Conservation (phyloP, 257 asterid species). For the Solanum neorickii region DNA sequence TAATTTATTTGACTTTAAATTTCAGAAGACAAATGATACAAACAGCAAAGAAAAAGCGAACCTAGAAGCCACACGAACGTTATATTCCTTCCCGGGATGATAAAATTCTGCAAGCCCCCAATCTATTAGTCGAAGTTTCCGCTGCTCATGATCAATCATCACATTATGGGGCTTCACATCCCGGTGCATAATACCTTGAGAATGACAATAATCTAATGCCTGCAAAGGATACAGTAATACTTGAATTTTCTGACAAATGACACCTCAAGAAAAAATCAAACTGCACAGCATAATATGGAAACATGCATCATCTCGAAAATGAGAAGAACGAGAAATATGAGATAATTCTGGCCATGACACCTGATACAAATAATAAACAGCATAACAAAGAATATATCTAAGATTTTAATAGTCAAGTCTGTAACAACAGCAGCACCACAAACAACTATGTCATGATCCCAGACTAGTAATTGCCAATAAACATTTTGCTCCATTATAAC, state of each 20-base stretch:
- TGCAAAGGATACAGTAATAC: neutral
- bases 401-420: neutral
- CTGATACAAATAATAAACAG: neutral
- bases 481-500: neutral
- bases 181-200: conserved; percentile 45
- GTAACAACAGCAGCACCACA: neutral
- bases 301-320: neutral
- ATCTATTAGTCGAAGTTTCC: conserved; percentile 36
- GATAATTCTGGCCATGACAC: neutral
- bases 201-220: conserved; percentile 40
- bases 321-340: neutral
- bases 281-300: neutral
- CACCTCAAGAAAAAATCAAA: neutral
- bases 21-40: neutral
- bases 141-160: conserved; percentile 44
- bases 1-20: neutral
- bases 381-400: neutral
- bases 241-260: neutral
- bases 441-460: neutral
- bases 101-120: conserved; percentile 45
- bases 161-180: conserved; percentile 48
- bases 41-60: conserved; percentile 5
- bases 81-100: conserved; percentile 38
- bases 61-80: conserved; percentile 47
- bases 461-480: neutral